Evolutionary conservation across 805 yeast species (phyloP).

Genomic region (Metschnikowia cerradonensis): DNA sequence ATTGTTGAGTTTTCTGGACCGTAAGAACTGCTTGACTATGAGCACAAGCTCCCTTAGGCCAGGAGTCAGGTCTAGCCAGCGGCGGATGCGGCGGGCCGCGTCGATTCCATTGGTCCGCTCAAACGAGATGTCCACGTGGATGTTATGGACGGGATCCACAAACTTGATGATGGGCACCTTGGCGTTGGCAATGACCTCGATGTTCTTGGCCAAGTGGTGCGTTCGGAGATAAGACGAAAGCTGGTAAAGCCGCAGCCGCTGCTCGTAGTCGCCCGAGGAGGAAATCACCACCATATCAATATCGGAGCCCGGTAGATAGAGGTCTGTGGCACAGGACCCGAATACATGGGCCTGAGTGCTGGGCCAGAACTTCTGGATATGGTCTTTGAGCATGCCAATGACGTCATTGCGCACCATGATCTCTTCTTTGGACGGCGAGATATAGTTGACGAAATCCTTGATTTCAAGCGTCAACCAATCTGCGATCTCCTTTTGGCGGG

Average conservation of each 20-base stretch:
- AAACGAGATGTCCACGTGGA: constrained; percentile 86
- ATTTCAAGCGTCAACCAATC: constrained; percentile 88
- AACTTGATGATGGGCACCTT: constrained; percentile 93
- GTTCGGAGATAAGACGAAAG: constrained; percentile 66
- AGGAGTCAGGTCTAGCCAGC: constrained; percentile 70
- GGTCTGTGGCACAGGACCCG: constrained; percentile 92
- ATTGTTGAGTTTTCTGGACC: constrained; percentile 72
- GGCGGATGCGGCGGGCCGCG: constrained; percentile 73
- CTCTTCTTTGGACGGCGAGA: constrained; percentile 79
- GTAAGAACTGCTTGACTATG: constrained; percentile 78
- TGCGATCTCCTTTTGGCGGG: constrained; percentile 69
- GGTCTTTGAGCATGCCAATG: constrained; percentile 53
- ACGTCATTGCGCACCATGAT: constrained; percentile 62
- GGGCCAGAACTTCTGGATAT: constrained; percentile 62
- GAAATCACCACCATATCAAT: constrained; percentile 88
- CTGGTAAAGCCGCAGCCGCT: constrained; percentile 63
- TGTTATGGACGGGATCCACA: constrained; percentile 63
- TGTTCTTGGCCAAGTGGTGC: constrained; percentile 57
- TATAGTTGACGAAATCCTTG: constrained; percentile 75
- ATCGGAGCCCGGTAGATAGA: constrained; percentile 92
- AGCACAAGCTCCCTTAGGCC: constrained; percentile 80
- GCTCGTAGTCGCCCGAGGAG: constrained; percentile 52
- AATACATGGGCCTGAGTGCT: constrained; percentile 78
- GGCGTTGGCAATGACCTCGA: constrained; percentile 85
- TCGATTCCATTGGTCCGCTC: constrained; percentile 78